Conservation (phyloP, 139 green algal genomes). For the Picochlorum sp. region DNA sequence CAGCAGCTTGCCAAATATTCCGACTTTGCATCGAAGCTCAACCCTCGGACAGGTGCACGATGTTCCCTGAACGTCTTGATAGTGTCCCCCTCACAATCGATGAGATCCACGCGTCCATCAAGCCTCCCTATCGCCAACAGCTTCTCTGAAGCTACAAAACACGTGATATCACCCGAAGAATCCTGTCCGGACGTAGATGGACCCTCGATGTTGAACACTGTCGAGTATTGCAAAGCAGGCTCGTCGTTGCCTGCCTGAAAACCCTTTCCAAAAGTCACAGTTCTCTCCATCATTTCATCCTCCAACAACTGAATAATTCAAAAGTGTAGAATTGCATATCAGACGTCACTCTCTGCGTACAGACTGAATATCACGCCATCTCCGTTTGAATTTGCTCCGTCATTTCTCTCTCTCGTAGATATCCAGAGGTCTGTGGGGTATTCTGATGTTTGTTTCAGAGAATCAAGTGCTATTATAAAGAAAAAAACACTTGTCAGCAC, state of each 20-base stretch:
- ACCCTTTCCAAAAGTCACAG: no score
- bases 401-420: no score
- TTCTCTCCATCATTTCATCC: no score
- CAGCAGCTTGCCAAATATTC: conserved; percentile 77
- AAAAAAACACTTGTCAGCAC: no score
- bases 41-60: conserved; percentile 48
- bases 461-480: no score
- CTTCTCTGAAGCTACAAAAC: conserved; percentile 71
- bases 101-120: conserved; percentile 62
- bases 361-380: no score
- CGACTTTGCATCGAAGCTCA: conserved; percentile 67
- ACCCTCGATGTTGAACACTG: conserved; percentile 22
- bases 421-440: no score
- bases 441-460: no score
- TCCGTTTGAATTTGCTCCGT: no score
- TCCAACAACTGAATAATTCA: neutral
- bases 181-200: conserved; percentile 30
- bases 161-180: conserved; percentile 22
- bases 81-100: conserved; percentile 83
- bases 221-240: no score
- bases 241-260: no score
- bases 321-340: neutral
- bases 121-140: conserved; percentile 77
- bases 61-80: conserved; percentile 54
- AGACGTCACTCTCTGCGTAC: neutral